Evolutionary conservation across 139 green algal genomes (phyloP), one percentile per base, ranked within the genome.

Genomic region (Chlamydomonas incerta): DNA sequence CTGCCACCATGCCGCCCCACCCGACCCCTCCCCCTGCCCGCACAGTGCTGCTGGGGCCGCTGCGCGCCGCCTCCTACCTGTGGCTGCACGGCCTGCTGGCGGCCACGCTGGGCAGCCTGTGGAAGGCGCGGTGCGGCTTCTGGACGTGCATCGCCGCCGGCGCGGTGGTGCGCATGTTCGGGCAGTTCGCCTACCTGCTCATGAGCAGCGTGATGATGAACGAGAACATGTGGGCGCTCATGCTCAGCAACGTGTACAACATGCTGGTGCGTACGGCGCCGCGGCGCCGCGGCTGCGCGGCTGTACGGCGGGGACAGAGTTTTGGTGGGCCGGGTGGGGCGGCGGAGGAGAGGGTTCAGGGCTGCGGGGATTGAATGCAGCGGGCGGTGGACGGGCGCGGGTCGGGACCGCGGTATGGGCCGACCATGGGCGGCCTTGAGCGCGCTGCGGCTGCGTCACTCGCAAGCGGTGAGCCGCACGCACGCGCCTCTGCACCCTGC

Each of bases 31-130:
- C 69, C 17, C 69, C 2, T 31, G 10, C 31, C 23, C 41, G 1
- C 72, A 26, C 90, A 95, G 95, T 98, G 23, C 87, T 98, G 46
- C 88, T 97, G n/a, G 96, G 96, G 0, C 96, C 96, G 6, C 76
- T 98, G 23, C 79, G 92, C 14, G 93, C 93, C 10, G 29, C 93
- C 3, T 92, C 90, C 0, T 98, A 97, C 69, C 31, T 98, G 13
- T 86, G 96, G 0, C 86, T 96, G 9, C 95, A 98, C 79, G 96
- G 95, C 35, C 29, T 95, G 72, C 41, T 95, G 63, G 93, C 95
- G 13, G 80, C 93, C 31, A 82, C 85, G 0, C 84, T 98, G 34
- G 96, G 92, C 29, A 86, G 72, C 29, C 52, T 94, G 76, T 94
- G 91, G 91, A 41, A 55, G 58, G 3, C 14, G 10, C 35, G 62